Percentiles rank a stretch among this genome's conserved stretches.
Evolutionary conservation across 371 early-diverging fungal genomes (phyloP).

Genomic region (Parasitella parasitica): DNA sequence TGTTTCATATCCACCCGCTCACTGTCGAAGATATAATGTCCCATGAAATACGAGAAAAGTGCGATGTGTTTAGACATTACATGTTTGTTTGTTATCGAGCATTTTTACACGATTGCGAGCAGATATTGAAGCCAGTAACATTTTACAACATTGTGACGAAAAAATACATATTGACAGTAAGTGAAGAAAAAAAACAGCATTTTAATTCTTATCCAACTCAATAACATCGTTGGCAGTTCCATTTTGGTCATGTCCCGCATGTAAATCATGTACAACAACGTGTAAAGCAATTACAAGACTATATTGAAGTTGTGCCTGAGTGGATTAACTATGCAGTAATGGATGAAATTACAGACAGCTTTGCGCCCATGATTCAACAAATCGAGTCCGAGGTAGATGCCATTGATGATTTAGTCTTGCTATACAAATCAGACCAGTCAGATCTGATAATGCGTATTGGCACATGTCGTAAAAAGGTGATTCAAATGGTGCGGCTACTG

Average conservation of each 20-base stretch:
- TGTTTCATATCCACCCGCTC: slow-evolving; percentile 74
- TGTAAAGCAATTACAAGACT: slow-evolving; percentile 58
- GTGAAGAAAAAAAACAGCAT: too few species aligned
- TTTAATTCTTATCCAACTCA: too few species aligned
- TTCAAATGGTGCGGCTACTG: slow-evolving; percentile 73
- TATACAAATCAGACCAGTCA: slow-evolving; percentile 65
- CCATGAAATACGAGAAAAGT: slow-evolving; percentile 88
- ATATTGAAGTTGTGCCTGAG: slow-evolving; percentile 62
- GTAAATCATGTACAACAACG: slow-evolving; percentile 56
- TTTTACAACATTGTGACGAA: slow-evolving; percentile 80
- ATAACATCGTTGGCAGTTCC: slow-evolving; percentile 38
- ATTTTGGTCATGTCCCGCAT: slow-evolving; percentile 55
- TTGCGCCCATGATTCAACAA: slow-evolving; percentile 73
- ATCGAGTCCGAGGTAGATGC: slow-evolving; percentile 84
- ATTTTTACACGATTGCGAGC: slow-evolving; percentile 61
- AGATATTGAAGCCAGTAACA: slow-evolving; percentile 68
- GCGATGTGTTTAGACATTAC: slow-evolving; percentile 85
- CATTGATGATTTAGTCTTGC: slow-evolving; percentile 82
- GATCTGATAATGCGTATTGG: slow-evolving; percentile 87
- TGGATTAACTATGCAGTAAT: slow-evolving; percentile 88
- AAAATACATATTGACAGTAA: slow-evolving; percentile 55
- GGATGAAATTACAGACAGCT: slow-evolving; percentile 83
- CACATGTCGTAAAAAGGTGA: slow-evolving; percentile 77
- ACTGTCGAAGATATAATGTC: slow-evolving; percentile 90
- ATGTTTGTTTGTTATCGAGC: slow-evolving; percentile 87